Evolutionary conservation across 1,284 basidiomycete species (phyloP).

Genomic region (Bondarzewia mesenterica): DNA sequence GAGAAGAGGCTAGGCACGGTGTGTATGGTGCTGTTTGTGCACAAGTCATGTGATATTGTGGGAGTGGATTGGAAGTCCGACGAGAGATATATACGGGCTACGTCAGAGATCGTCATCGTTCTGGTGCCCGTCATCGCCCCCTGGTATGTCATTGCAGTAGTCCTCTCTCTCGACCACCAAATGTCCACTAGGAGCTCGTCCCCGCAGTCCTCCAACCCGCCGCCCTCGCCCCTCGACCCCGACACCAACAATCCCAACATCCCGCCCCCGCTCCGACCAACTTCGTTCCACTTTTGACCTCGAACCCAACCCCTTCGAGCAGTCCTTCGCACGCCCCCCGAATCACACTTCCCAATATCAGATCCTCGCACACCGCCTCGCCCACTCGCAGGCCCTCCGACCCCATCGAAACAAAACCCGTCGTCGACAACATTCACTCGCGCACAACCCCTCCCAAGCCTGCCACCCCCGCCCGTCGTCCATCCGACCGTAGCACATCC

Average conservation of each 20-base stretch:
- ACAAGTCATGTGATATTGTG: constrained; percentile 12
- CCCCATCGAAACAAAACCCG: constrained; percentile 8
- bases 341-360: constrained; percentile 31
- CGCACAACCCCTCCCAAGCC: constrained; percentile 17
- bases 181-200: constrained; percentile 4
- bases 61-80: constrained; percentile 22
- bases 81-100: constrained; percentile 23
- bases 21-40: constrained; percentile 8
- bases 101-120: constrained; percentile 23
- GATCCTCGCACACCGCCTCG: constrained; percentile 30
- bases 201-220: constrained; percentile 14
- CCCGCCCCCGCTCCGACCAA: constrained; percentile 34
- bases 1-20: constrained; percentile 17
- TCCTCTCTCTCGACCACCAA: neutral
- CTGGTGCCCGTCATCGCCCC: neutral
- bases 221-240: constrained; percentile 4
- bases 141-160: constrained; percentile 15
- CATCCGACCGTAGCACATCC: constrained; percentile 21
- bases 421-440: constrained; percentile 28
- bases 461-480: constrained; percentile 1
- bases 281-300: constrained; percentile 55
- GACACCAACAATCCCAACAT: constrained; percentile 14
- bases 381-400: constrained; percentile 20
- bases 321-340: constrained; percentile 60
- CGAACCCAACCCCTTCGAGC: constrained; percentile 95